Evolutionary conservation across 768 basidiomycete species (phyloP), one percentile per base, ranked within the genome.

Genomic region (Daedaleopsis nitida): DNA sequence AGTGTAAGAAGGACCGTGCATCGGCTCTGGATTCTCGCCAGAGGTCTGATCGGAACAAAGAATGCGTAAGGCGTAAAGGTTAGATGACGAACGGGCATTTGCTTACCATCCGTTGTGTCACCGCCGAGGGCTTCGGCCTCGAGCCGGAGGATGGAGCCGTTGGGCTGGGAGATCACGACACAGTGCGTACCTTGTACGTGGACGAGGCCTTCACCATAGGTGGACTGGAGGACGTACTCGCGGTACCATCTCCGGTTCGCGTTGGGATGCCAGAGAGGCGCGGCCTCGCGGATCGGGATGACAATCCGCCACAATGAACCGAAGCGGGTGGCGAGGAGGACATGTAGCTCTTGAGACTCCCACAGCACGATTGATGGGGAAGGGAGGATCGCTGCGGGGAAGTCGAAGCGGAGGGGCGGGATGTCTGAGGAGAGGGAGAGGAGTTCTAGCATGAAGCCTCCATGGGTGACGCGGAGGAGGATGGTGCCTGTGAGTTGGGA

Each of bases 271-370:
- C 89, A 91, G 53, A 89, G 73, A 21, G 83, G 76, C 45, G 77
- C 74, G 19, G 78, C 79, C 53, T 76, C 76, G 55, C 79, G 77
- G 17, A 87, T 66, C 8, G 92, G 87, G 52, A 96, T 75, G 1
- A 87, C 80, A 27, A 94, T 65, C 45, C 89, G 85, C 72, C 87
- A 91, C 16, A 96, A 77, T 10, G 90, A 91, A 2, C 89, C 91
- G 12, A 80, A 76, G 51, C 77, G 73, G 0, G 91, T 89, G 24
- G 89, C 80, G 0, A 83, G 86, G 32, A 94, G 69, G n/a, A 96
- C 72, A 69, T 92, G 89, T 11, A 95, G 72, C 65, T 86, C 82
- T 37, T 74, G 69, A 14, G 73, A 67, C 5, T 73, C 68, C 55
- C 73, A 79, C 17, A 86, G 70, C 67, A 89, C 83, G 53, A 94